Base-by-base conservation (phyloP, 2,329 filamentous ascomycete genomes). In the Aspergillus unguis region DNA sequence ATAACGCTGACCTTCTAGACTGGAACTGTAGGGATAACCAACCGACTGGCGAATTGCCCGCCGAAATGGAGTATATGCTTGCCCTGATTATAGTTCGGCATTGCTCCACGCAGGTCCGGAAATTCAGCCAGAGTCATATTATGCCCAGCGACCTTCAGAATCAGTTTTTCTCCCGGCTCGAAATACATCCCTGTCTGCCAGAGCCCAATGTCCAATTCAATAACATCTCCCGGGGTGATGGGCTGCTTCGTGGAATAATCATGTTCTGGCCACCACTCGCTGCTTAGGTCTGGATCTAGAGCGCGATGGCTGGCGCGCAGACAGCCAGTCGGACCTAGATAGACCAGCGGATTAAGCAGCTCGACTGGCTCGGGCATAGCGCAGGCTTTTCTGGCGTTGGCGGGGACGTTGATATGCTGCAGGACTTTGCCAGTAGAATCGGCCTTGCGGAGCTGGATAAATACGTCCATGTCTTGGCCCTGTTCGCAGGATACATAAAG, bases 141-240 rank as follows among this genome's bases (percentile, higher is more conserved):
- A 27, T 64, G 60, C 4, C 61, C 61, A 0, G 63, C 55, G 4
- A 65, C 32, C 6, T 58, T 45, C 4, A 66, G 42, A 41, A 61
- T 45, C 3, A 65, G 17, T 0, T 53, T 55, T 36, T 66, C 63
- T 7, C 62, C 62, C 1, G 53, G 49, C n/a, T 56, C 61, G 40
- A 63, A 65, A 2, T 61, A 53, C 54, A 64, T 59, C 1, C 62
- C 62, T 4, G 55, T 51, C 1, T 60, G 63, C 62, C 62, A 64
- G 3, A 64, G 50, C 0, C 53, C 51, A 2, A 63, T 61, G 5
- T 56, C 29, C 3, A 65, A 32, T 2, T 55, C 46, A 52, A 44
- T 3, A 42, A 37, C 5, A 50, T 50, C n/a, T 52, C 49, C 1
- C 1, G 33, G 33, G 54, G 55, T 5, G 57, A 52, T 2, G 57